Evolutionary conservation across 1,284 basidiomycete species (phyloP), one percentile per base, ranked within the genome.

Genomic region (Puccinia coronata): DNA sequence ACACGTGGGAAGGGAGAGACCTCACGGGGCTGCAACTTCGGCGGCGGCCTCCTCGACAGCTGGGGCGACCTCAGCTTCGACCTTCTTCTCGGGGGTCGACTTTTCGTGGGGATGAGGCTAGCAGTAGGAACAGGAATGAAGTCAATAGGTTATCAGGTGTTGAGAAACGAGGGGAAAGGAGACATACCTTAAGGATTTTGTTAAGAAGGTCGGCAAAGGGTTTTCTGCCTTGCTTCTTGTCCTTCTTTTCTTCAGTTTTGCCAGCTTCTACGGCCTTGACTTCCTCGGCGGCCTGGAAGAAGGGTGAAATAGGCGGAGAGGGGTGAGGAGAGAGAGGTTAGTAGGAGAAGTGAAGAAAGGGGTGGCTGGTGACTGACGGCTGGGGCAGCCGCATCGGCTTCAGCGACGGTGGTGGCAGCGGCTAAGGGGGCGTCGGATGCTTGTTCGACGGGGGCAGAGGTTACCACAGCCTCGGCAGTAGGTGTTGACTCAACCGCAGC

Each of bases 171-270:
- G n/a, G 20, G 25, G 6, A 49, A n/a, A 12, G 25, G 36, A 23
- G 25, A 41, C 55, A 31, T 25, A 81, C 79, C 55, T 74, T 73
- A 20, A 70, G 69, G n/a, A 81, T 81, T 49, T 81, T 81, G 59
- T 67, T 81, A 16, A 81, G 51, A 39, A 81, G 71, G 28, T 81
- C 79, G 14, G 71, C 79, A 55, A 81, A 81, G 2, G 70, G 79
- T 28, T 81, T 81, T 14, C 70, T 55, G 25, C 70, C 23, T 28
- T 51, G 67, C 28, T 81, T 81, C 59, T 81, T 81, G 57, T 81
- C 79, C 39, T 79, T 79, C 71, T 81, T 74, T 0, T 81, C 79
- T 25, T 81, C 79, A 28, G 43, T 20, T 31, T 80, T 80, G 16
- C 41, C 31, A 39, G 25, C 69, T 61, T 80, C 78, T 12, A 16